Evolutionary conservation across 192 early-diverging fungal genomes (phyloP).

Genomic region (Mortierella antarctica): DNA sequence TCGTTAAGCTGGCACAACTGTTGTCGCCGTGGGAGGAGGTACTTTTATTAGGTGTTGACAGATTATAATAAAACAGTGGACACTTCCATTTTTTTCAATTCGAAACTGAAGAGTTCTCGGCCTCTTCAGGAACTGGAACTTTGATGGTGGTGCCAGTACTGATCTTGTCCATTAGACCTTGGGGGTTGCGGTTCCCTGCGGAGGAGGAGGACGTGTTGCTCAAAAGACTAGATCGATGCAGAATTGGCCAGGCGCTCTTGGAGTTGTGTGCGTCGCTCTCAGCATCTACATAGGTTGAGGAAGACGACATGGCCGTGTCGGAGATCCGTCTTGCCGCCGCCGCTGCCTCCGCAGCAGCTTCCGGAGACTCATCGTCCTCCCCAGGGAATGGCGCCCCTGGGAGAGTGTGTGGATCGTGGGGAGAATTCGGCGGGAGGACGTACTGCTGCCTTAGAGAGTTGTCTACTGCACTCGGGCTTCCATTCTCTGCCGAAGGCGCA

Average conservation of each 20-base stretch:
- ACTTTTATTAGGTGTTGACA: no score
- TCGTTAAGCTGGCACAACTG: no score
- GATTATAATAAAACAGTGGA: no score
- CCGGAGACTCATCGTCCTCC: not conserved
- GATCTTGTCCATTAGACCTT: not conserved
- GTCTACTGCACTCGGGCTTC: not conserved
- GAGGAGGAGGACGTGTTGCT: slow-evolving; percentile 1
- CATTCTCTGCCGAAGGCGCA: no score
- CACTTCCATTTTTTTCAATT: no score
- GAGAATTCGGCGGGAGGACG: not conserved
- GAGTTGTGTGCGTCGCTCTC: slow-evolving; percentile 15
- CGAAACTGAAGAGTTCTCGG: no score
- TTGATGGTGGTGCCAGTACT: no score
- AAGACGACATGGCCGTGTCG: not conserved
- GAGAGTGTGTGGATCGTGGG: not conserved
- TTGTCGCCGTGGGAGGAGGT: no score
- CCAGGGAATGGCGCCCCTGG: not conserved
- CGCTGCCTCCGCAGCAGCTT: not conserved
- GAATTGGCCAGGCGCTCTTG: slow-evolving; percentile 15
- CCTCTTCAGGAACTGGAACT: no score
- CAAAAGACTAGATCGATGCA: no score
- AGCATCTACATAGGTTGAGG: not conserved
- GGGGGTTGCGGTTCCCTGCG: not conserved
- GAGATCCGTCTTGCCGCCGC: not conserved
- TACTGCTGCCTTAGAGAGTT: not conserved